Evolutionary conservation across 2,329 filamentous ascomycete genomes (phyloP).

Genomic region (Hyphodiscus sp.): DNA sequence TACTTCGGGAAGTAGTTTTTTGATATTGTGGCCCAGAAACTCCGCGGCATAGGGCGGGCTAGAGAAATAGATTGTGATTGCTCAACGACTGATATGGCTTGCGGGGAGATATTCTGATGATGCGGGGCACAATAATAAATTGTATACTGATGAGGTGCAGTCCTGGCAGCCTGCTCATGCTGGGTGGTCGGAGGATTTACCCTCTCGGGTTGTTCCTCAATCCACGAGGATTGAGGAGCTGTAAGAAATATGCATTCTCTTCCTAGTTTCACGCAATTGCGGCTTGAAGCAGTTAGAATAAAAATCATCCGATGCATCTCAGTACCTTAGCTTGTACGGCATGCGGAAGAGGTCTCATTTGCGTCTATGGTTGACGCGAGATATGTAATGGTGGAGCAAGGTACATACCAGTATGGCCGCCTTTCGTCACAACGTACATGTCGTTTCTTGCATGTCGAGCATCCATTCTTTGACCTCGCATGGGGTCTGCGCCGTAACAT

Average conservation of each 20-base stretch:
- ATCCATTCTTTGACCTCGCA: constrained; percentile 14
- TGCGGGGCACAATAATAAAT: constrained; percentile 2
- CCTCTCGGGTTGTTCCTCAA: neutral
- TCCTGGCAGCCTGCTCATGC: constrained; percentile 5
- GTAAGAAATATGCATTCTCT: constrained; percentile 12
- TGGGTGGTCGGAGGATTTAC: neutral
- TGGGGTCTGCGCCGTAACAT: constrained; percentile 12
- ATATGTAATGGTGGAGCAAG: neutral
- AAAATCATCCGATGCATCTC: neutral
- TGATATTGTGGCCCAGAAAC: constrained; percentile 1
- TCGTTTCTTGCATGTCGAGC: constrained; percentile 14
- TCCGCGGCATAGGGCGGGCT: constrained; percentile 7
- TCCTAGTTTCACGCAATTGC: constrained; percentile 15
- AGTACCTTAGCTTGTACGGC: neutral
- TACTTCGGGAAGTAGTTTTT: constrained; percentile 11
- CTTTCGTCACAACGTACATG: constrained; percentile 18
- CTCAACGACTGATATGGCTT: constrained; percentile 9
- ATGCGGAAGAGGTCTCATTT: neutral
- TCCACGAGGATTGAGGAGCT: neutral
- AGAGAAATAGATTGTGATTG: constrained; percentile 11
- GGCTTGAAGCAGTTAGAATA: neutral
- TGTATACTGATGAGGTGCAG: neutral
- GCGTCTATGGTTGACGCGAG: neutral
- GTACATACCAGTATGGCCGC: constrained; percentile 14
- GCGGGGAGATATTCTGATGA: constrained; percentile 2